phyloP scores from a whole-genome alignment of 805 yeast species.

The Starmerella potacharoeniae region DNA sequence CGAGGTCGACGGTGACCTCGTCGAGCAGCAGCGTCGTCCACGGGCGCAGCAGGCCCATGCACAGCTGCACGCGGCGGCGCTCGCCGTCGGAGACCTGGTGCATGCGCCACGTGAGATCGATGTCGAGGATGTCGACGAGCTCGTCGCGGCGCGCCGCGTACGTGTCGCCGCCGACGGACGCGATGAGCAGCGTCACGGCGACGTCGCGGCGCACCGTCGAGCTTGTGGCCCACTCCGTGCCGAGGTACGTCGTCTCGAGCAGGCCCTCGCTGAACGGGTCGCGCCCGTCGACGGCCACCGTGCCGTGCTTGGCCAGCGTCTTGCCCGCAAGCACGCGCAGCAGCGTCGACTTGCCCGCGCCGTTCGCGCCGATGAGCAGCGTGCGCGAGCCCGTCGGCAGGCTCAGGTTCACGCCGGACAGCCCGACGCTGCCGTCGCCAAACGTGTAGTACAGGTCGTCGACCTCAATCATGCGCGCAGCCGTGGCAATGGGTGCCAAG shows the following conservation, averaged over 20 bases:
- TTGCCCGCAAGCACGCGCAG: constrained; percentile 82
- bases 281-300: constrained; percentile 59
- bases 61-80: constrained; percentile 82
- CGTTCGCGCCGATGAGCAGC: constrained; percentile 82
- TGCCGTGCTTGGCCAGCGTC: constrained; percentile 65
- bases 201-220: constrained; percentile 84
- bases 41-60: constrained; percentile 85
- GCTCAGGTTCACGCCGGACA: constrained; percentile 48
- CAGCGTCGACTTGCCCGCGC: constrained; percentile 93
- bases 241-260: constrained; percentile 55
- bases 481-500: not conserved
- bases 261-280: constrained; percentile 72
- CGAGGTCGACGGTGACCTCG: constrained; percentile 94
- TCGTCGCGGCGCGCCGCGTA: constrained; percentile 66
- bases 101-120: constrained; percentile 88
- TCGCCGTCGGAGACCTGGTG: constrained; percentile 88
- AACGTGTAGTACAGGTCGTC: constrained; percentile 58
- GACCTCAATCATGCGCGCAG: constrained; percentile 41
- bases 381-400: constrained; percentile 67
- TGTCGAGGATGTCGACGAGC: constrained; percentile 66
- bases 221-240: constrained; percentile 96
- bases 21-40: constrained; percentile 83
- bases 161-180: constrained; percentile 72
- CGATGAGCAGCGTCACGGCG: constrained; percentile 66
- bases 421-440: constrained; percentile 50